These are phyloP conservation scores for Lactifluus pinguis DNA, from an alignment of 768 basidiomycete species.

Conservation along the genomic window DNA sequence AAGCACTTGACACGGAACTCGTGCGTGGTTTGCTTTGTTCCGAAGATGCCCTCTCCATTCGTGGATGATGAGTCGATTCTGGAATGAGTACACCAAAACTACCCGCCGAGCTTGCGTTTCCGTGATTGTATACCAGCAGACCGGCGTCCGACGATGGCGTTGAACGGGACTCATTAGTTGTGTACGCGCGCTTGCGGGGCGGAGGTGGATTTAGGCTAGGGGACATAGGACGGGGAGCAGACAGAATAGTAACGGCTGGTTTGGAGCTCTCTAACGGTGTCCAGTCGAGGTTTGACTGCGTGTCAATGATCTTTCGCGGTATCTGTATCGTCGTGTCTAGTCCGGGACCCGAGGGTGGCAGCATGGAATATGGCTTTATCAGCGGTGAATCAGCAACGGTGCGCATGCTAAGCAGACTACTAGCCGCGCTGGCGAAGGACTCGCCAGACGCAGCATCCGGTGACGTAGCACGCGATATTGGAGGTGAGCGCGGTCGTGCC, in stretches of 20 bases:
- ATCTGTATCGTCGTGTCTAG: slow-evolving; percentile 1
- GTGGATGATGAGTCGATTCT: neutral
- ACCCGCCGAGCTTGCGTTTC: slow-evolving; percentile 29
- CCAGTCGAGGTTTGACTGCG: slow-evolving; percentile 18
- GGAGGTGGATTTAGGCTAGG: slow-evolving; percentile 27
- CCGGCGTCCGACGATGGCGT: slow-evolving; percentile 6
- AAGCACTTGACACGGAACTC: slow-evolving; percentile 10
- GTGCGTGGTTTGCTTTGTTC: slow-evolving; percentile 19
- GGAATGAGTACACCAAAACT: slow-evolving; percentile 26
- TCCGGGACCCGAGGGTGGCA: slow-evolving; percentile 12
- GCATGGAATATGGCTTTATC: slow-evolving; percentile 21
- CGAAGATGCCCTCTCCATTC: slow-evolving; percentile 12
- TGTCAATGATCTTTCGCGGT: slow-evolving; percentile 19
- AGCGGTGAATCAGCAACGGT: slow-evolving; percentile 24
- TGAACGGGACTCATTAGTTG: slow-evolving; percentile 20
- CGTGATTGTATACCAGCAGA: slow-evolving; percentile 24
- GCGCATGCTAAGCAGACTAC: slow-evolving; percentile 44
- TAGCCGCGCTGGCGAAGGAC: slow-evolving; percentile 49
- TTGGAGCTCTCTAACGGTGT: neutral
- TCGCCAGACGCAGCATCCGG: slow-evolving; percentile 35
- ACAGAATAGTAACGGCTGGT: slow-evolving; percentile 21
- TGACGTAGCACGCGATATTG: slow-evolving; percentile 30
- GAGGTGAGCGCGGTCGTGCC: slow-evolving; percentile 47
- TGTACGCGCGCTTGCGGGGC: slow-evolving; percentile 26
- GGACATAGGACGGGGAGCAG: slow-evolving; percentile 21